Evolutionary conservation across 306 rosid genomes (phyloP), one percentile per base, ranked within the genome.

Genomic region (Quercus wislizeni): DNA sequence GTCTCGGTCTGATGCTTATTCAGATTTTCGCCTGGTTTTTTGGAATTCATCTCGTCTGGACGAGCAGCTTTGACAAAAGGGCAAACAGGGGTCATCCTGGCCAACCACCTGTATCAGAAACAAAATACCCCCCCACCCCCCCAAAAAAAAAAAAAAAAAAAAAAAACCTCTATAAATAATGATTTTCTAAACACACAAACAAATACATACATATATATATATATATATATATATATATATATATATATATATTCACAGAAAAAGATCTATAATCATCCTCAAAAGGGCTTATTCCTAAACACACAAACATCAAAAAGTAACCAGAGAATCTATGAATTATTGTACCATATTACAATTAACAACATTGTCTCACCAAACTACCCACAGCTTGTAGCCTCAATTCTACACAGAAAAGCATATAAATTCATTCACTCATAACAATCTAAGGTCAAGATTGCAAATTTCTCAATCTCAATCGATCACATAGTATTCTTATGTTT

Each of bases 31-130:
- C 82, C 83, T 1, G 79, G 55, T 77, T 79, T 88, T 83, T 80
- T 91, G 1, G 87, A 79, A 79, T 86, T 67, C 14, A 41, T 83
- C 58, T 91, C 97, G 74, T 93, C 93, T 6, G 97, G 99, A 49
- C 91, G 92, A 68, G 92, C 73, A 61, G 92, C 94, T 87, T 95
- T 92, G 64, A 90, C 98, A 85, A 93, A 93, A 25, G 99, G 99
- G 75, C 97, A 93, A 81, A 93, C 97, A 46, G 98, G 94, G 41
- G 71, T 92, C 91, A 91, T 95, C 85, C 75, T 86, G 80, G 77
- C 77, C 80, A 72, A 80, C 52, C 77, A 65, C 85, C 91, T 88
- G 78, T 73, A 55, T 35, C 73, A 49, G 43, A 69, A 79, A 38
- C 59, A 64, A 7, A 67, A 64, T 7, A 27, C 69, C 51, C 51